These are phyloP conservation scores for Eucalyptus cloeziana DNA, from an alignment of 345 rosid species.

Conservation along the genomic window DNA sequence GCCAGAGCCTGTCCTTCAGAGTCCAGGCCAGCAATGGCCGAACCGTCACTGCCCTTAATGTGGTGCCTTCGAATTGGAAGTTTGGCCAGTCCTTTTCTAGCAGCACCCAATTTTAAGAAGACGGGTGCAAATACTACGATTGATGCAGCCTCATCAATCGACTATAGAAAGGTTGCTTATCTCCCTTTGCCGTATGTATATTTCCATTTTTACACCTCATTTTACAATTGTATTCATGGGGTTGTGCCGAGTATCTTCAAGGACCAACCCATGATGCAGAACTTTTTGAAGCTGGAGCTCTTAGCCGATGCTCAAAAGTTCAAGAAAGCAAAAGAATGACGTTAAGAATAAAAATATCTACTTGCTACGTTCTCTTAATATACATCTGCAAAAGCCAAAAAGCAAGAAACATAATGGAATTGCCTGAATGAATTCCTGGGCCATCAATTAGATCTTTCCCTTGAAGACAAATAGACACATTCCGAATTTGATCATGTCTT, in stretches of 20 bases:
- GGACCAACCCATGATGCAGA: neutral
- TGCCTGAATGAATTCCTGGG: neutral
- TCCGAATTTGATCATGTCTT: neutral
- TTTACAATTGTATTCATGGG: neutral
- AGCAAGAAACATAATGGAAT: neutral
- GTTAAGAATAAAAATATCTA: neutral
- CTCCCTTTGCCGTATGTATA: neutral
- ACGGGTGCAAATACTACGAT: neutral
- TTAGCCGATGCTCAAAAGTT: neutral
- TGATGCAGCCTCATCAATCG: neutral
- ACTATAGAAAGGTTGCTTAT: neutral
- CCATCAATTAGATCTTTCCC: neutral
- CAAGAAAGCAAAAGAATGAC: neutral
- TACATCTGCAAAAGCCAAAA: neutral
- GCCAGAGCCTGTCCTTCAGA: conserved; percentile 58
- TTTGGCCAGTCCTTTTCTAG: conserved; percentile 61
- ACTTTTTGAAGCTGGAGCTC: neutral
- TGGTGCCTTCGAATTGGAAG: conserved; percentile 40
- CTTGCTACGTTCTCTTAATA: neutral
- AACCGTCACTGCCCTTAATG: conserved; percentile 25
- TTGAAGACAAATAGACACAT: neutral
- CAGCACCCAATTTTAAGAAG: conserved; percentile 38
- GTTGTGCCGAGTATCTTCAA: neutral
- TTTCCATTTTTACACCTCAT: neutral
- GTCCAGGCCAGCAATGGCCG: conserved; percentile 39